Base-by-base conservation (phyloP, 2,329 filamentous ascomycete species). In the Aspergillus persii region DNA sequence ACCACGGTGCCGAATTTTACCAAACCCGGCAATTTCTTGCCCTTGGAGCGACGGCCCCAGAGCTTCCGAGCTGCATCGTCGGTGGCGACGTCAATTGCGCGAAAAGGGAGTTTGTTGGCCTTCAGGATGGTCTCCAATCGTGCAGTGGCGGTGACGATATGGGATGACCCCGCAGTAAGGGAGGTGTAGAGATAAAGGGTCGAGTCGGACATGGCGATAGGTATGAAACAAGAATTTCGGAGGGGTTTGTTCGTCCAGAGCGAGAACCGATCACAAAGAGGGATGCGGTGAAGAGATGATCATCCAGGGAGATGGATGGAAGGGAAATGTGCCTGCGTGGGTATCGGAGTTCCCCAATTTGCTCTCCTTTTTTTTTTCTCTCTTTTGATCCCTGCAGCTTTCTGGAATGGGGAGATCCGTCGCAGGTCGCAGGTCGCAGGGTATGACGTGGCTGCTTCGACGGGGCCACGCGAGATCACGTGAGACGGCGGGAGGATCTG, bases 61-160 rank as follows among this genome's bases (percentile, higher is more conserved):
- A 98, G 83, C 83, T 90, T 91, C 66, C 90, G 88, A 36, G 93
- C 93, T 71, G 91, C 89, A 58, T 95, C 89, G 74, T 99, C 91
- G 31, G 91, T 96, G 46, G 94, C 92, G 48, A 95, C 86, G 76
- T 99, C 95, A 71, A 97, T 83, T 64, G 91, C 92, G 74, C 91
- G 92, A 81, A 98, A 99, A 9, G 92, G 91, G 59, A 99, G 89
- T 68, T 90, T 90, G 82, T 98, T 97, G 63, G 92, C 93, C 72
- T 92, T 94, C 61, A 99, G 84, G 71, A 99, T 98, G 11, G 93
- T 97, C 78, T 99, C 94, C 67, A 99, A 87, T 51, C 95, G 90
- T 56, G 93, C 96, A 1, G 95, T 98, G 29, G 93, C 95, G 46
- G 95, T 98, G 71, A 98, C 88, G 74, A 98, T 96, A 76, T 97